phyloP scores from a whole-genome alignment of 257 asterid genomes.

The Plantago major region DNA sequence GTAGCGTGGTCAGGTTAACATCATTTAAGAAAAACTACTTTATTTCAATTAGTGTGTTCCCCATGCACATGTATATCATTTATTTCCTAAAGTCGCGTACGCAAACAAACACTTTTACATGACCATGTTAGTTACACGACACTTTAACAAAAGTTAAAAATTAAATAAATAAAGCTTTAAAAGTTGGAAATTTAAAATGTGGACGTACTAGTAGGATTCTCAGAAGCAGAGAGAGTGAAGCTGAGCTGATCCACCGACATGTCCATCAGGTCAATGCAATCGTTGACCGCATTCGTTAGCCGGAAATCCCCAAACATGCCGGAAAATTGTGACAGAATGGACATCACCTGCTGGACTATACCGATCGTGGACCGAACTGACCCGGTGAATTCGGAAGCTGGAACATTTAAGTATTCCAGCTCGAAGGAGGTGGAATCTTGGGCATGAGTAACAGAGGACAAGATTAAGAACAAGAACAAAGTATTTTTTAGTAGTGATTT shows the following conservation, averaged over 20 bases:
- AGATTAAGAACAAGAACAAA: conserved; percentile 19
- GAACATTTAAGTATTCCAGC: conserved; percentile 47
- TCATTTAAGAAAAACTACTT: no score
- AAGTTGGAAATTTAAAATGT: background rate
- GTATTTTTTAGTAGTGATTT: background rate
- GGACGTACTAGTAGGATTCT: conserved; percentile 39
- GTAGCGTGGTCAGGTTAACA: no score
- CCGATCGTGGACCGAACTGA: conserved; percentile 41
- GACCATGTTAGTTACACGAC: background rate
- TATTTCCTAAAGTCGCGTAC: background rate
- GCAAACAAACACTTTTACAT: background rate
- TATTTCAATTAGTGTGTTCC: background rate
- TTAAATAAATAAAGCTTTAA: background rate
- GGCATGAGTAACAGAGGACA: conserved; percentile 15
- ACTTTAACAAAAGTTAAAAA: background rate
- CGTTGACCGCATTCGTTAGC: conserved; percentile 52
- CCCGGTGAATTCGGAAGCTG: conserved; percentile 46
- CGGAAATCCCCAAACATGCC: conserved; percentile 49
- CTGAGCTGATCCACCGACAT: conserved; percentile 55
- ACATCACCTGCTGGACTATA: conserved; percentile 40
- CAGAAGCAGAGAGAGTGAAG: conserved; percentile 50
- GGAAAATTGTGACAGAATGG: conserved; percentile 39
- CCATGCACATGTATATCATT: background rate
- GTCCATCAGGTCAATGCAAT: conserved; percentile 74
- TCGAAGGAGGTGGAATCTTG: conserved; percentile 18